phyloP scores from a whole-genome alignment of 164 flowering plant genomes.

The Magnolia changhungtana region DNA sequence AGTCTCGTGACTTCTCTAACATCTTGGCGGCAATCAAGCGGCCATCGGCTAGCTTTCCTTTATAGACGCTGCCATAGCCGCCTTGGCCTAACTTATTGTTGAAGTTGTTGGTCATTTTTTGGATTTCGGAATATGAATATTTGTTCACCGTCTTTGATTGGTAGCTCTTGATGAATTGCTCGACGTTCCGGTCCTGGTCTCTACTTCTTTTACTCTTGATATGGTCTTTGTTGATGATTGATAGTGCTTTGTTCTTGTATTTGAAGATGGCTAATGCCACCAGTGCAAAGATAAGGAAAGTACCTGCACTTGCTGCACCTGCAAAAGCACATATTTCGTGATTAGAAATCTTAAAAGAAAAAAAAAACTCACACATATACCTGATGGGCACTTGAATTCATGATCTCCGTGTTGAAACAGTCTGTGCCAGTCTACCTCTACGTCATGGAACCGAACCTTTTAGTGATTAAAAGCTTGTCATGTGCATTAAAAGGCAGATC shows the following conservation, averaged over 20 bases:
- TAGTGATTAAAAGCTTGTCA: no score
- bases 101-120: constrained; percentile 14
- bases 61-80: constrained; percentile 21
- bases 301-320: constrained; percentile 5
- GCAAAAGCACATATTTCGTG: background rate
- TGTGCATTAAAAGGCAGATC: no score
- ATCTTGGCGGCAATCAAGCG: constrained; percentile 18
- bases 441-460: no score
- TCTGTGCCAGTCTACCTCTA: no score
- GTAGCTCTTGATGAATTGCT: constrained; percentile 14
- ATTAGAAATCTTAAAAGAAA: no score
- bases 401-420: no score
- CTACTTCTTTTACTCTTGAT: constrained; percentile 2
- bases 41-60: constrained; percentile 18
- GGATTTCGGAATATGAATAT: constrained; percentile 13
- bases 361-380: no score
- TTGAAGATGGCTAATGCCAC: constrained; percentile 5
- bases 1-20: constrained; percentile 11
- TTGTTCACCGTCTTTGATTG: constrained; percentile 7
- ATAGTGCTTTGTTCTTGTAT: background rate
- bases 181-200: background rate
- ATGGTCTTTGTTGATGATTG: background rate
- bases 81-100: constrained; percentile 18
- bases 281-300: background rate
- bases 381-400: no score